These are phyloP conservation scores for Macadamia integrifolia DNA, from an alignment of 164 flowering plant genomes.

Conservation along the genomic window DNA sequence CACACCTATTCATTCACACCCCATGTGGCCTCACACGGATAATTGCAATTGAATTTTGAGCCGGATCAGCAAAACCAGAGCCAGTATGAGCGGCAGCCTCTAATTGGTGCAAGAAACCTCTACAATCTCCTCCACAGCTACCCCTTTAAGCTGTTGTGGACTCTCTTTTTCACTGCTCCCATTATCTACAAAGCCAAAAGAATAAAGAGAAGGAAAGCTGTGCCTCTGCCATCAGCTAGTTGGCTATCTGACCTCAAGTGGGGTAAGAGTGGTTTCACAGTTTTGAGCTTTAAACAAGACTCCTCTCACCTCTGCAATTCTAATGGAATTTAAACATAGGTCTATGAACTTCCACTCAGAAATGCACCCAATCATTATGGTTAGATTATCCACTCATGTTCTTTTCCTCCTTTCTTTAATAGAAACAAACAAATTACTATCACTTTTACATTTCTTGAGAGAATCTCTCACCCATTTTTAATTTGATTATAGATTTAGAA, in stretches of 20 bases:
- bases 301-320: background rate
- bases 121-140: background rate
- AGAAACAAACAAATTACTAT: constrained; percentile 11
- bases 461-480: constrained; percentile 7
- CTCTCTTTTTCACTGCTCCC: too few relatives aligned
- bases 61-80: too few relatives aligned
- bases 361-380: constrained; percentile 36
- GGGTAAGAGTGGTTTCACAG: background rate
- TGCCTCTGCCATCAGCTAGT: constrained; percentile 6
- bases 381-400: constrained; percentile 24
- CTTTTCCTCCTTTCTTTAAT: constrained; percentile 5
- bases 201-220: constrained; percentile 8
- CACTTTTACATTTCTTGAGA: constrained; percentile 11
- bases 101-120: too few relatives aligned
- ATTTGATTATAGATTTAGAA: too few relatives aligned
- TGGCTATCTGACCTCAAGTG: constrained; percentile 10
- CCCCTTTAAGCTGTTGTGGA: background rate
- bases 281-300: background rate
- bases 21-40: too few relatives aligned
- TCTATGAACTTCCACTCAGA: constrained; percentile 37
- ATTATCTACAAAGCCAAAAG: background rate
- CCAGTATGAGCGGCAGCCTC: too few relatives aligned
- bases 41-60: too few relatives aligned
- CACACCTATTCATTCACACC: too few relatives aligned
- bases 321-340: background rate